Evolutionary conservation across 108 stramenopile genomes (phyloP).

Genomic region (Schizochytrium sp.): DNA sequence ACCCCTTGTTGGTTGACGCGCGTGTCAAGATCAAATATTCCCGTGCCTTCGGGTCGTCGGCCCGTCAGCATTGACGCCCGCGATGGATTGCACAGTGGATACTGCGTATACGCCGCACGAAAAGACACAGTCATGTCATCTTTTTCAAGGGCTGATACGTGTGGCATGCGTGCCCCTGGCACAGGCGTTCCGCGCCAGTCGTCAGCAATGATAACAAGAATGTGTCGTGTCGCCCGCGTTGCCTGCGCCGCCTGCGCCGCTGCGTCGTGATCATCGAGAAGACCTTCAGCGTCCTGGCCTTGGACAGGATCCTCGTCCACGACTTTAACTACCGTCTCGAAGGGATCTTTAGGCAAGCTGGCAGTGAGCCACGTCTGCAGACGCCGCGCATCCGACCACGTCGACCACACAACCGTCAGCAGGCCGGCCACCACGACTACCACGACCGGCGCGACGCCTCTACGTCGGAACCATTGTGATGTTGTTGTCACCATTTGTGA

Average conservation of each 20-base stretch:
- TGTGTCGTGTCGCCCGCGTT: not conserved
- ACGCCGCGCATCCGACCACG: no score
- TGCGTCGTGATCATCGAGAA: no score
- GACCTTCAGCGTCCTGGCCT: no score
- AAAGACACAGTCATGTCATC: not conserved
- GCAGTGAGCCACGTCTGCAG: no score
- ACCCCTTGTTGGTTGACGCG: not conserved
- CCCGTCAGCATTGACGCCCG: not conserved
- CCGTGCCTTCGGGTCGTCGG: not conserved
- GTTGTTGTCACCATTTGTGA: no score
- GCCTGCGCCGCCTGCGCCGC: not conserved
- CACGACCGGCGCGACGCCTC: no score
- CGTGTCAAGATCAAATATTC: not conserved
- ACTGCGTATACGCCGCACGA: not conserved
- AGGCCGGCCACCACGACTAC: no score
- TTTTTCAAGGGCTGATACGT: not conserved
- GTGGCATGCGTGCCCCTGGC: not conserved
- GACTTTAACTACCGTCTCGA: no score
- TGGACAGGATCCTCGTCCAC: no score
- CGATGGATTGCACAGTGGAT: constrained; percentile 1
- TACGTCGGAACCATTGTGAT: no score
- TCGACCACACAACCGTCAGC: no score
- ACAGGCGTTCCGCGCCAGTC: not conserved
- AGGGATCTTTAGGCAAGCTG: no score
- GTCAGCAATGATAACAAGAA: not conserved